phyloP scores from a whole-genome alignment of 257 asterid species.

The Nicotiana tomentosiformis region DNA sequence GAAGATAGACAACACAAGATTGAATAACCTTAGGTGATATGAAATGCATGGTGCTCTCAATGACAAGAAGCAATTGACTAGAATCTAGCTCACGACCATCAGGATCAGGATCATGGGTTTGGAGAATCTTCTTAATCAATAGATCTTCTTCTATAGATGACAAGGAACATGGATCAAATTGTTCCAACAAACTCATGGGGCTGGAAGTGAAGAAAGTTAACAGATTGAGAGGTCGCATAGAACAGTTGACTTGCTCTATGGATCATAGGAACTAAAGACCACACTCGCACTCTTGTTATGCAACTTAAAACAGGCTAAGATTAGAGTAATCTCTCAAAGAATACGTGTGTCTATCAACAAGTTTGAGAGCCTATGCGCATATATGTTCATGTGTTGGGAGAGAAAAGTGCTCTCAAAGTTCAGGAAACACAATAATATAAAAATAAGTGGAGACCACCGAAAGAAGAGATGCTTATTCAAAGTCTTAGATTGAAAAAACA shows the following conservation, averaged over 20 bases:
- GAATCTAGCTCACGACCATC: constrained; percentile 45
- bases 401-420: not conserved
- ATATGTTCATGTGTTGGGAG: constrained; percentile 1
- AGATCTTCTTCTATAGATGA: constrained; percentile 37
- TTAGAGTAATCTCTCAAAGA: not conserved
- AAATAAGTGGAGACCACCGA: constrained; percentile 9
- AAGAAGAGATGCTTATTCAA: constrained; percentile 25
- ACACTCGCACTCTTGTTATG: not conserved
- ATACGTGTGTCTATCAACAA: not conserved
- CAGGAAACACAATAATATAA: not conserved
- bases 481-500: constrained; percentile 15
- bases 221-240: not conserved
- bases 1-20: not conserved
- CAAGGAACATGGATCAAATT: constrained; percentile 10
- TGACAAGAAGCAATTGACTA: constrained; percentile 31
- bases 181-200: constrained; percentile 28
- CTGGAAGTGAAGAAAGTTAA: not conserved
- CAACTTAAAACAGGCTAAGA: not conserved
- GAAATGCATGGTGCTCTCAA: constrained; percentile 32
- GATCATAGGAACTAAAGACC: too few relatives aligned
- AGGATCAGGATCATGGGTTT: constrained; percentile 61
- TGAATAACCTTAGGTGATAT: constrained; percentile 26
- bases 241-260: not conserved
- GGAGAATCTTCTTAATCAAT: constrained; percentile 40
- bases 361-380: not conserved